Evolutionary conservation across 164 flowering plant genomes (phyloP), one percentile per base, ranked within the genome.

Genomic region (Chimonanthus salicifolius): DNA sequence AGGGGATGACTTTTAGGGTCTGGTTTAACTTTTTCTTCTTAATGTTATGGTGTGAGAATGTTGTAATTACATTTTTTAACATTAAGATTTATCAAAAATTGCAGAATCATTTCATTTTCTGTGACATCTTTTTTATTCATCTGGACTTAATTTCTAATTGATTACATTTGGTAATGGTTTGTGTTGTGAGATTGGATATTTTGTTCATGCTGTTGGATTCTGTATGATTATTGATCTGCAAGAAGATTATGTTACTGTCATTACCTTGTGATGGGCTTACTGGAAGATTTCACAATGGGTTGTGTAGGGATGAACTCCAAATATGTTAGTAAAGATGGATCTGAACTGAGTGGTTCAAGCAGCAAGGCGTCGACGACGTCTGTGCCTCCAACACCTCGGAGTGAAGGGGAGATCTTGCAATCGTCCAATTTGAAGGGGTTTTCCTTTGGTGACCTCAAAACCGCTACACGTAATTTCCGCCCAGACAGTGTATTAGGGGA

Each of bases 401-500:
- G 69, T 65, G 92, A 89, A 77, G 91, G 88, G 6, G 96, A 92
- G 79, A 92, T 92, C 58, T 66, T 92, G 76, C 87, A 86, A 72
- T 81, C 88, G 0, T 65, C 92, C 43, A 88, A 82, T 71, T 44
- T 92, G 82, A 92, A 87, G 81, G 84, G 84, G 80, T 89, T 92
- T 60, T 48, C 71, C 78, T 90, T 88, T 49, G 78, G 68, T 65
- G 97, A 89, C 45, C 85, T 92, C 5, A 89, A 77, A 77, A 79
- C 77, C 7, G 88, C 97, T 48, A 92, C 96, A 5, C 81, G 97
- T 79, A 92, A 90, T 80, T 92, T 92, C 83, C 87, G 96, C 1
- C 97, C 96, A 0, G 97, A 92, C 62, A 90, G 92, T 80, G 91
- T 92, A 64, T 70, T 92, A 77, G 97, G 97, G 18, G 96, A 90